Percentiles rank a stretch among this genome's conserved stretches.
Evolutionary conservation across 169 alveolate species (phyloP).

Genomic region (Plasmodium ovale): DNA sequence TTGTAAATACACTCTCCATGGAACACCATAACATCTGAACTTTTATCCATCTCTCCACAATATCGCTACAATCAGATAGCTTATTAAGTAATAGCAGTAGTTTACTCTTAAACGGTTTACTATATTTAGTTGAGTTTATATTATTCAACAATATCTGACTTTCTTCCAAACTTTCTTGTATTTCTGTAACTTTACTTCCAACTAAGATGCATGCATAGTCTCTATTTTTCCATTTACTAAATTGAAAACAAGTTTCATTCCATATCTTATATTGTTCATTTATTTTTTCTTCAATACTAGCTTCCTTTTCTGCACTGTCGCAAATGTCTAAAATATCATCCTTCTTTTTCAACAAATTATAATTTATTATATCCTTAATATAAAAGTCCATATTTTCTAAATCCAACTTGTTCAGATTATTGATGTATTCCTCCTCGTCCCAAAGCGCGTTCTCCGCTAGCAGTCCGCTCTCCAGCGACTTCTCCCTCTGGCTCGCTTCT

Average conservation of each 20-base stretch:
- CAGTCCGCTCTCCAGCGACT: conserved; percentile 16
- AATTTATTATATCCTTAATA: conserved; percentile 73
- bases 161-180: conserved; percentile 94
- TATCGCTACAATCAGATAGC: conserved; percentile 95
- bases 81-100: conserved; percentile 89
- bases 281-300: conserved; percentile 92
- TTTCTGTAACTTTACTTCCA: conserved; percentile 92
- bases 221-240: conserved; percentile 93
- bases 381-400: conserved; percentile 72
- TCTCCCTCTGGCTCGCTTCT: conserved; percentile 73
- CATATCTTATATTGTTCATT: conserved; percentile 93
- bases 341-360: conserved; percentile 76
- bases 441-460: conserved; percentile 27
- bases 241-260: conserved; percentile 93
- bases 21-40: conserved; percentile 98
- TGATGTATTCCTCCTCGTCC: conserved; percentile 61
- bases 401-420: conserved; percentile 67
- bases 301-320: conserved; percentile 97
- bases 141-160: conserved; percentile 92
- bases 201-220: conserved; percentile 90
- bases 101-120: conserved; percentile 94
- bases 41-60: conserved; percentile 97
- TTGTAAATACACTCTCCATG: conserved; percentile 96
- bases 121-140: conserved; percentile 94
- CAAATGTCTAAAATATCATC: conserved; percentile 97